Conservation (phyloP, 371 early-diverging fungal species). For the Mucor irregularis region DNA sequence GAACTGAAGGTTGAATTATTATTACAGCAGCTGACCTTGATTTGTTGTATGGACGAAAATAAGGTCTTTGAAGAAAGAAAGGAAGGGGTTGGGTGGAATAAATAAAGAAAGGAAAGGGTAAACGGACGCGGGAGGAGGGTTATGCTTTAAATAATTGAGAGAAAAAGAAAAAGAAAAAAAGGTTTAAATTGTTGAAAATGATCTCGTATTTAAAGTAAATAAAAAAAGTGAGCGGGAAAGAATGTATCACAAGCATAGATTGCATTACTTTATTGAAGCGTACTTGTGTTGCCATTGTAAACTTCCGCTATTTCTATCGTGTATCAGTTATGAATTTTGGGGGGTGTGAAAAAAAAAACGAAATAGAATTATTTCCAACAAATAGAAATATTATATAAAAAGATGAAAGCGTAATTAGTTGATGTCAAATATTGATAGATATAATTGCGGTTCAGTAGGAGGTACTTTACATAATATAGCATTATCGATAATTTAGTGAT, state of each 20-base stretch:
- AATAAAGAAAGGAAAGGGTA: conserved; percentile 7
- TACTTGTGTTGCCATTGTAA: conserved; percentile 13
- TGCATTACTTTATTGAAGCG: conserved; percentile 13
- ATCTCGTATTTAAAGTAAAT: conserved; percentile 1
- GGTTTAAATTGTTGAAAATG: neutral
- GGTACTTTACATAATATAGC: too few species aligned
- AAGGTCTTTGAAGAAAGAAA: conserved; percentile 3
- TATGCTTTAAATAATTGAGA: conserved; percentile 6
- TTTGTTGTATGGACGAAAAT: too few species aligned
- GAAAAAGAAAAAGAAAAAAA: conserved; percentile 14
- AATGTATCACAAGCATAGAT: conserved; percentile 23
- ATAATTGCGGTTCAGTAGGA: too few species aligned
- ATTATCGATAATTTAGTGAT: too few species aligned
- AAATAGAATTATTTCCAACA: neutral
- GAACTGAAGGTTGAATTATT: neutral
- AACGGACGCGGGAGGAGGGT: neutral
- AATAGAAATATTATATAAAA: neutral
- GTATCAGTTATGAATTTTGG: neutral
- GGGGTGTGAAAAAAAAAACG: neutral
- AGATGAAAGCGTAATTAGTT: too few species aligned
- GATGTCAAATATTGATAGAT: too few species aligned
- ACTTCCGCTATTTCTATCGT: conserved; percentile 23
- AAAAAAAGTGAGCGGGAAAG: conserved; percentile 7
- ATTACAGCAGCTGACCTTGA: too few species aligned
- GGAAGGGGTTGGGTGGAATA: conserved; percentile 4